Conservation (phyloP, 176 grass and related monocot genomes). For the Stipa capillata region DNA sequence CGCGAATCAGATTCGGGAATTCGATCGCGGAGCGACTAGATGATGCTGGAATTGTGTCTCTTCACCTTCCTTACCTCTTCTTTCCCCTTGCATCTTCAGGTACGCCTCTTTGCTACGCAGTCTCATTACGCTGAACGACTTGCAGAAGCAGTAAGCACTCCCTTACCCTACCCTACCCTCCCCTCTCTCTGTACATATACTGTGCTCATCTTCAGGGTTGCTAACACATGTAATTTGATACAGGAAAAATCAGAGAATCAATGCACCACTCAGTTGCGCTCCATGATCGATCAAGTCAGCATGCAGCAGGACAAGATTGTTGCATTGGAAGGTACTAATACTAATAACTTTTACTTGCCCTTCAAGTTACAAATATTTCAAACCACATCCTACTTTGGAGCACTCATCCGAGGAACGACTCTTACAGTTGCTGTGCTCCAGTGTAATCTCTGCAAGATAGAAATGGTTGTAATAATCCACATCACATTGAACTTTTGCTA, state of each 20-base stretch:
- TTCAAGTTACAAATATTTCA: not conserved
- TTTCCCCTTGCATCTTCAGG: slow-evolving; percentile 26
- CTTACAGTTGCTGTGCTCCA: not conserved
- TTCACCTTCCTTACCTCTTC: not conserved
- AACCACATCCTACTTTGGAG: not conserved
- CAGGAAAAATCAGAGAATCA: slow-evolving; percentile 78
- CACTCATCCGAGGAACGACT: not conserved
- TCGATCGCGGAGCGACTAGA: too few species aligned
- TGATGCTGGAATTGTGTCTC: not conserved
- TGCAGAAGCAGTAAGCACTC: slow-evolving; percentile 48
- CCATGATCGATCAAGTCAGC: slow-evolving; percentile 88
- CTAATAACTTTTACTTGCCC: not conserved
- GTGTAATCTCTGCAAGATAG: not conserved
- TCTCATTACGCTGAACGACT: slow-evolving; percentile 73
- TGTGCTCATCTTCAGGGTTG: not conserved
- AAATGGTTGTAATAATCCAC: not conserved
- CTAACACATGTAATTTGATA: slow-evolving; percentile 13
- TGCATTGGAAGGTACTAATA: slow-evolving; percentile 60
- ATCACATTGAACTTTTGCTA: slow-evolving; percentile 9
- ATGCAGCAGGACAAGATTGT: slow-evolving; percentile 86
- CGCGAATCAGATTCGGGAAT: not conserved
- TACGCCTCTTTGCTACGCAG: slow-evolving; percentile 74
- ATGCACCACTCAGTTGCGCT: slow-evolving; percentile 56
- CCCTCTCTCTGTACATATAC: not conserved
- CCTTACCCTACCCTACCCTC: not conserved